Evolutionary conservation across 2,329 filamentous ascomycete genomes (phyloP), one percentile per base, ranked within the genome.

Genomic region (Ophiognomonia clavigignenti-juglandacearum): DNA sequence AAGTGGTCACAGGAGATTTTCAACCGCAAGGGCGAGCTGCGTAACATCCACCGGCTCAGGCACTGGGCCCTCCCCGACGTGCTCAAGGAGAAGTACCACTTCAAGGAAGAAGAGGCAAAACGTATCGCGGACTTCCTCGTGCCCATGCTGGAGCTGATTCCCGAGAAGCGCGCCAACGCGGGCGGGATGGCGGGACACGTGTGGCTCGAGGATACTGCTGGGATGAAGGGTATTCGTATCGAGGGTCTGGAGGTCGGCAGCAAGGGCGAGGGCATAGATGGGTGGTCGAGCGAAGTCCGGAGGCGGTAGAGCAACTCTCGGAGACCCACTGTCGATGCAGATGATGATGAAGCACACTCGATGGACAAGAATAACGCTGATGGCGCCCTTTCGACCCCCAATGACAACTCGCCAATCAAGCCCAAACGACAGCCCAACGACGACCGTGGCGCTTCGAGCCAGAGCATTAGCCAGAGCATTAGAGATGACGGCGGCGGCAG

Each of bases 1-100:
- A 96, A 96, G 69, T 97, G 93, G 93, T 91, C 86, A 13, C 92
- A 96, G 66, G 93, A 97, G 65, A 98, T 98, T 54, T 98, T 98
- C 75, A 97, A 96, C 65, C 83, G 93, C 56, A 95, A 96, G 67
- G 93, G 93, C 57, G 93, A 98, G 65, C 79, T 98, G 31, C 88
- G 93, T 49, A 97, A 98, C 70, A 98, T 98, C 59, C 93, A 97
- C 67, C 82, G 93, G 37, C 78, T 98, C 54, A 86, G 93, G 43
- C 92, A 97, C 69, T 98, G 93, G 93, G 90, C 91, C 0, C 73
- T 98, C 6, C 82, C 91, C 0, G 92, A 97, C 59, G 93, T 98
- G 2, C 75, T 98, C 26, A 81, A 86, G 51, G 93, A 98, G 67
- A 98, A 98, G 64, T 98, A 98, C 62, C 93, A 97, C 65, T 97